Base-by-base conservation (phyloP, 345 rosid species). In the Angophora floribunda region DNA sequence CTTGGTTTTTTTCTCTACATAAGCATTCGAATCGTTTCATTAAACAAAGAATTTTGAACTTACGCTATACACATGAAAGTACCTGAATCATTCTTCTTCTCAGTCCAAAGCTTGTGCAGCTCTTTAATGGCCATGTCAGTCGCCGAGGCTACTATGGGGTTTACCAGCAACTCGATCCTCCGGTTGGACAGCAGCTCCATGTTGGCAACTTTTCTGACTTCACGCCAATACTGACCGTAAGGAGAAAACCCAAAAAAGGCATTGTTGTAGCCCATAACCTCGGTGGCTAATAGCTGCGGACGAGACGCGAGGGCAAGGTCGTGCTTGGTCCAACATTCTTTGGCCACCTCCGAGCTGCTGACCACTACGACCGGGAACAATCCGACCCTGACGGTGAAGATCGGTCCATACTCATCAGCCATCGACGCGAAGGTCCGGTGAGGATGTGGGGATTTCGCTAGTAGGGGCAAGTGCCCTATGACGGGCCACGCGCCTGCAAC, bases 351-450 rank as follows among this genome's bases (percentile, higher is more conserved):
- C 17, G 55, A 51, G 19, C 41, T 51, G 55, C 32, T 85, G 5
- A 94, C 88, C 86, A 94, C 93, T 88, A 94, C 44, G 44, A 87
- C 59, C 57, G 85, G 91, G 89, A 59, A 86, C 47, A 87, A 36
- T 61, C 96, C 95, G 3, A 92, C 51, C 90, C 87, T 85, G 30
- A 93, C 87, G 70, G 91, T 86, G 87, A 92, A 93, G 52, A 91
- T 78, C 2, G 95, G 92, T 30, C 94, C 95, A 11, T 91, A 90
- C 53, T 92, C 87, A 28, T 93, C 92, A 4, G 93, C 94, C 88
- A 91, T 89, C 80, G 87, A 70, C 47, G 87, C 89, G 10, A 94
- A 87, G 10, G 87, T 85, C 75, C 87, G 86, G 92, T 94, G 94
- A 70, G 87, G 88, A 70, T 87, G 89, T 82, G 86, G 51, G 47